Evolutionary conservation across 768 basidiomycete species (phyloP).

Genomic region (Tulasnella sp.): DNA sequence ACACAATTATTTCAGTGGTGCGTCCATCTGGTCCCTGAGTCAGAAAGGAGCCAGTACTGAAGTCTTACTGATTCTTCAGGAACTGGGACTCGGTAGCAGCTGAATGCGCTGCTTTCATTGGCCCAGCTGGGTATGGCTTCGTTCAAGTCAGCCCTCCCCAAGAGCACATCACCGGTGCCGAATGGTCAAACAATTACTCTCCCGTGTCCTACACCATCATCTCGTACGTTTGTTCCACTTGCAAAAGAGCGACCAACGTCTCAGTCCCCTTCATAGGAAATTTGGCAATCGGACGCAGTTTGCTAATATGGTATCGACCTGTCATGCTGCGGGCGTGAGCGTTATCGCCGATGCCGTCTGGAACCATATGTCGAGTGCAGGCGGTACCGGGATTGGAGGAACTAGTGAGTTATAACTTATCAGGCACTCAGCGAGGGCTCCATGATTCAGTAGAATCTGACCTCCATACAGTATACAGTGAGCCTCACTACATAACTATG

Average conservation of each 20-base stretch:
- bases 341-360: constrained; percentile 19
- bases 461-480: background rate
- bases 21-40: too few relatives aligned
- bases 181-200: constrained; percentile 20
- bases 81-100: constrained; percentile 17
- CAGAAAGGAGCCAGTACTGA: too few relatives aligned
- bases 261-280: background rate
- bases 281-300: constrained; percentile 18
- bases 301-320: constrained; percentile 15
- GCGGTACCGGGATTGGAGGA: constrained; percentile 19
- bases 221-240: background rate
- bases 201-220: constrained; percentile 16
- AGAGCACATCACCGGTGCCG: constrained; percentile 13
- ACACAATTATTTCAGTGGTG: too few relatives aligned
- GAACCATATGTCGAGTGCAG: constrained; percentile 22
- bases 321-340: constrained; percentile 16
- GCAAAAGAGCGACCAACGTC: too few relatives aligned
- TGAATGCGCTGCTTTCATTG: constrained; percentile 17
- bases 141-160: constrained; percentile 17
- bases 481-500: background rate
- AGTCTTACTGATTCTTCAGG: constrained; percentile 1
- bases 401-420: constrained; percentile 9
- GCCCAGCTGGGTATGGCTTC: constrained; percentile 19
- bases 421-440: constrained; percentile 5
- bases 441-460: background rate